Conservation (phyloP, 192 early-diverging fungal genomes). For the Obelidium mucronatum region DNA sequence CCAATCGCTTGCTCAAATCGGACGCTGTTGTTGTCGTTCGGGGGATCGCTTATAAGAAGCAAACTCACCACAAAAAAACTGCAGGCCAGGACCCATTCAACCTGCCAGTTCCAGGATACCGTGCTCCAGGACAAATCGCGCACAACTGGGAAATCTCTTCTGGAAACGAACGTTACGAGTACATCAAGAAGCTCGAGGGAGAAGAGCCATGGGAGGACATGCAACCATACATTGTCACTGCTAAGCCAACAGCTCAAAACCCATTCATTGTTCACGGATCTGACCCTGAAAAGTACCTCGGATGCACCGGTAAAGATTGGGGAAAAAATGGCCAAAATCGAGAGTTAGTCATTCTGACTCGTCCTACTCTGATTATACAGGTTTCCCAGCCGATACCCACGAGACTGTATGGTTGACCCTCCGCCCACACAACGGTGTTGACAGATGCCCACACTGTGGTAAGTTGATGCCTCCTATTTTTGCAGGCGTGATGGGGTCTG, state of each 20-base stretch:
- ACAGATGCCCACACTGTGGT: conserved; percentile 97
- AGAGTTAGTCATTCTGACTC: neutral
- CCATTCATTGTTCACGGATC: conserved; percentile 87
- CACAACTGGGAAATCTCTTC: conserved; percentile 90
- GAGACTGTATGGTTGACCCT: conserved; percentile 91
- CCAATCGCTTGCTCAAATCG: no score
- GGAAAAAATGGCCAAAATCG: neutral
- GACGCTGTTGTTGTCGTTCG: no score
- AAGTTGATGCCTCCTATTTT: conserved; percentile 21
- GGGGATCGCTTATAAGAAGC: neutral
- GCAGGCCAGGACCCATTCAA: conserved; percentile 14
- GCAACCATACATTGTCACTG: conserved; percentile 75
- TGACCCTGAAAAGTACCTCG: conserved; percentile 85
- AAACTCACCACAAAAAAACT: neutral
- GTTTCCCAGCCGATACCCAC: conserved; percentile 93
- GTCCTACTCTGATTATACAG: conserved; percentile 44
- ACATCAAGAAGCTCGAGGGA: conserved; percentile 82
- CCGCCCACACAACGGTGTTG: conserved; percentile 78
- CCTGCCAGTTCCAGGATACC: conserved; percentile 63
- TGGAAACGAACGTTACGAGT: conserved; percentile 91
- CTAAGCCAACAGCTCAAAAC: conserved; percentile 80
- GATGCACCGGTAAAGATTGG: conserved; percentile 86
- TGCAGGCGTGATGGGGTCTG: neutral
- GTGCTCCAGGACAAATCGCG: conserved; percentile 63
- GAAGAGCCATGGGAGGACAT: conserved; percentile 88